A percentile compares a stretch with the other conserved stretches of the same genome.
phyloP scores from a whole-genome alignment of 2,329 filamentous ascomycete species.

The Alternaria sp. region DNA sequence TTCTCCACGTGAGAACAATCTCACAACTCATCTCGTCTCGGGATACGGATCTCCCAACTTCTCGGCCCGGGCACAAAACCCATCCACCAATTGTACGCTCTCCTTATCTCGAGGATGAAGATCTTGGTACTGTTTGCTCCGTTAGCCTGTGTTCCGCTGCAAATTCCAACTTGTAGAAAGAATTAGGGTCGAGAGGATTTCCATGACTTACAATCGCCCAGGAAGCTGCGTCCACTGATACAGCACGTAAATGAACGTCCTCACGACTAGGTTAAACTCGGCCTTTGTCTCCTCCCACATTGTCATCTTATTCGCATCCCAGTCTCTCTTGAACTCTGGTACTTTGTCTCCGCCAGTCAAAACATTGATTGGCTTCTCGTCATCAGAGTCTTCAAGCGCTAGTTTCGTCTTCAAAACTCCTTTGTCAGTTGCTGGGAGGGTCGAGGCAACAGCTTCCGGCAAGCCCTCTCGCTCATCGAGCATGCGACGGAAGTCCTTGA shows the following conservation, averaged over 20 bases:
- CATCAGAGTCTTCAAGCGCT: constrained; percentile 33
- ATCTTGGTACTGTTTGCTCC: constrained; percentile 58
- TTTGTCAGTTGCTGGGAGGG: constrained; percentile 34
- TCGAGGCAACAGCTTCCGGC: constrained; percentile 31
- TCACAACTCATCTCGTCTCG: constrained; percentile 42
- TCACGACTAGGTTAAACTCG: constrained; percentile 71
- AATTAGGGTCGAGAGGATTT: not conserved
- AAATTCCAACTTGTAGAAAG: not conserved
- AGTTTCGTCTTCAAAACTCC: constrained; percentile 46
- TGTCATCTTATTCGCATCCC: constrained; percentile 53
- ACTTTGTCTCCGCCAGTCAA: constrained; percentile 51
- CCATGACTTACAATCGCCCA: constrained; percentile 67
- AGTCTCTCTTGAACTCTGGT: constrained; percentile 55
- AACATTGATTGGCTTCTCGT: constrained; percentile 19
- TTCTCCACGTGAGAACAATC: not conserved
- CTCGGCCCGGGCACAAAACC: constrained; percentile 67
- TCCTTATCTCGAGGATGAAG: constrained; percentile 60
- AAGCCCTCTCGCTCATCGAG: constrained; percentile 53
- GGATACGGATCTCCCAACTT: constrained; percentile 61
- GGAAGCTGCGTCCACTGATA: constrained; percentile 75
- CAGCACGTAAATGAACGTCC: constrained; percentile 71
- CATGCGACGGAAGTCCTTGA: constrained; percentile 73
- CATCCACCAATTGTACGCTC: constrained; percentile 69
- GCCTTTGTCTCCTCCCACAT: constrained; percentile 66
- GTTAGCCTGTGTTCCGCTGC: constrained; percentile 14